A percentile compares a stretch with the other conserved stretches of the same genome.
phyloP scores from a whole-genome alignment of 1,139 yeast genomes.

The Yamadazyma epiphylla region DNA sequence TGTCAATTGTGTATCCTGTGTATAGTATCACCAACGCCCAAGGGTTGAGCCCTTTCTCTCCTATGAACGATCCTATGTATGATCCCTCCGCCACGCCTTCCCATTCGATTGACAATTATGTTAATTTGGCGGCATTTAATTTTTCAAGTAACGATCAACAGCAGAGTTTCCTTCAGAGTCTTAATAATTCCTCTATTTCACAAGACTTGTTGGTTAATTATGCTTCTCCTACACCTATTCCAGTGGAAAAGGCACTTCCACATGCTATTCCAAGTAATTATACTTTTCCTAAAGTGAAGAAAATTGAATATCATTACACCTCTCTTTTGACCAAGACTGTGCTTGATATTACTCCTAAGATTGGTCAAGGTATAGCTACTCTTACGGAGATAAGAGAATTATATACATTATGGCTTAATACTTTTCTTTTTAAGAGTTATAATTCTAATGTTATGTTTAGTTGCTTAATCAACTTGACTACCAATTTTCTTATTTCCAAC shows the following conservation, averaged over 20 bases:
- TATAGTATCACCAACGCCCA: conserved; percentile 23
- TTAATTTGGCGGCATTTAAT: conserved; percentile 1
- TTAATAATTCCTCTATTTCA: conserved; percentile 8
- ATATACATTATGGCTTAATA: conserved; percentile 33
- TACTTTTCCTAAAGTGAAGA: conserved; percentile 12
- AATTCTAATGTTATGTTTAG: conserved; percentile 29
- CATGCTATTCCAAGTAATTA: conserved; percentile 12
- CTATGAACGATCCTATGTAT: neutral
- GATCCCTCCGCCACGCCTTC: neutral
- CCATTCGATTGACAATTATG: conserved; percentile 3
- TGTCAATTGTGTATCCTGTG: conserved; percentile 36
- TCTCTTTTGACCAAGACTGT: conserved; percentile 12
- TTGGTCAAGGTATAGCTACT: conserved; percentile 25
- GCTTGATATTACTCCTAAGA: conserved; percentile 16
- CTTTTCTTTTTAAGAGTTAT: conserved; percentile 26
- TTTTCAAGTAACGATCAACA: conserved; percentile 7
- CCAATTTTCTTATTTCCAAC: conserved; percentile 37
- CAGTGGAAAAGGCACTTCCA: conserved; percentile 14
- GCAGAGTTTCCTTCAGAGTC: conserved; percentile 10
- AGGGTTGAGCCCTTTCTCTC: conserved; percentile 7
- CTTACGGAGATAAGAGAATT: conserved; percentile 28
- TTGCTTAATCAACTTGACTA: conserved; percentile 37
- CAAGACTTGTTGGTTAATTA: conserved; percentile 11
- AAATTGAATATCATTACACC: conserved; percentile 15
- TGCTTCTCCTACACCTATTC: conserved; percentile 5